Percentiles rank a stretch among this genome's conserved stretches.
phyloP scores from a whole-genome alignment of 495 filamentous ascomycete genomes.

The Penicillium salamii region DNA sequence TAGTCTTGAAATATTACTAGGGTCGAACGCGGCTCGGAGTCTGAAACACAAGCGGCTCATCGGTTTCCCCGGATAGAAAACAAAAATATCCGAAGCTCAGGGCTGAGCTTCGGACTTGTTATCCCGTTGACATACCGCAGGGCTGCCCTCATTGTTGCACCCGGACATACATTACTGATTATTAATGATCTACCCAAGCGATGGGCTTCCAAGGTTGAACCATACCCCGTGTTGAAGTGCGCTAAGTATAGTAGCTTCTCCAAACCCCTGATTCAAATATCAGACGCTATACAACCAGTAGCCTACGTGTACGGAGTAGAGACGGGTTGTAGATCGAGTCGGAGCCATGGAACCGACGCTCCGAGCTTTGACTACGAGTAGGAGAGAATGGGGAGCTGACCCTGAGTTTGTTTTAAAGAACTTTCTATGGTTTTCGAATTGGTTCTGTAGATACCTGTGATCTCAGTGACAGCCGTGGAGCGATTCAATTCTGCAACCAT shows the following conservation, averaged over 20 bases:
- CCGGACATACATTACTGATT: not conserved
- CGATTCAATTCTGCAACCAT: no score
- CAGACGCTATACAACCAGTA: not conserved
- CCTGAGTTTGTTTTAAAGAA: no score
- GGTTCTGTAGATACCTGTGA: no score
- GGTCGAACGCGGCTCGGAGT: conserved; percentile 7
- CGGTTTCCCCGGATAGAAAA: conserved; percentile 9
- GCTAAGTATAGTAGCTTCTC: not conserved
- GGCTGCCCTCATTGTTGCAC: not conserved
- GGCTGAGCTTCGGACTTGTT: conserved; percentile 1
- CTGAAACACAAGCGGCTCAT: conserved; percentile 7
- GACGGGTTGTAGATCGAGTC: not conserved
- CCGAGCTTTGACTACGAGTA: not conserved
- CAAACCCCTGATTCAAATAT: conserved; percentile 1
- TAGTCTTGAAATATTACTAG: conserved; percentile 4
- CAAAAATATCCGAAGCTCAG: conserved; percentile 1
- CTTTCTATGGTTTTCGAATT: no score
- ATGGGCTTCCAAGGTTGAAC: no score
- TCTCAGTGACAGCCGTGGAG: no score
- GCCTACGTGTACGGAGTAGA: not conserved
- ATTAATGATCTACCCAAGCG: not conserved
- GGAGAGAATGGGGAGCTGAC: not conserved
- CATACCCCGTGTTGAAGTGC: not conserved
- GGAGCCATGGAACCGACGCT: not conserved
- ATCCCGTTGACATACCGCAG: not conserved